Base-by-base conservation (phyloP, 2,329 filamentous ascomycete genomes). In the Clarireedia sp. region DNA sequence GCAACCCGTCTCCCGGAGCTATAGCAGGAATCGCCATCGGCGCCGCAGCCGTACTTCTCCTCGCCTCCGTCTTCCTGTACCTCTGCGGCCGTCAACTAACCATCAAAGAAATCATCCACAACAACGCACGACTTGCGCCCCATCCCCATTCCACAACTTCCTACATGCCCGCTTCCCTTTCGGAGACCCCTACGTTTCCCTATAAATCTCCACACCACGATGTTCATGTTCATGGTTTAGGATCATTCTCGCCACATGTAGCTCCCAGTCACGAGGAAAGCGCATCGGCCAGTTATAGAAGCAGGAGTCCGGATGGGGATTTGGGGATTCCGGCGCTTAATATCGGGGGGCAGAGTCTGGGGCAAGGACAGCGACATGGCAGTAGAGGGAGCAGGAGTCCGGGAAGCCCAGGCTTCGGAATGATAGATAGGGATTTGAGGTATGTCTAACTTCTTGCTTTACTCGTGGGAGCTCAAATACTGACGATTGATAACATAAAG, bases 1-100 rank as follows among this genome's bases (percentile, higher is more conserved):
- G 29, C 5, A 48, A 33, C 16, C 51, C 48, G n/a, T 62, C 61
- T 16, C 45, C 37, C 16, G 64, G 63, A 2, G 62, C 60, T 9
- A 65, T 66, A n/a, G 60, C 56, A 19, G 64, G 64, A 1, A 62
- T 66, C 33, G 57, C 49, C 2, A 60, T 66, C 21, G 64, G 62
- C 12, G 63, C 56, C 19, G 48, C 57, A 16, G 59, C 59, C 2
- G 57, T 65, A 17, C 8, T 61, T 5, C 5, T 65, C 5, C 44
- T 66, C 6, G 60, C 45, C 9, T 56, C 52, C 16, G 57, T 51
- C 0, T 26, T 64, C 4, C 26, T 66, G 12, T 66, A 66, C 37
- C 48, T 63, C 24, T 66, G 64, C 26, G 61, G 61, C 4, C 61
- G 64, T 1, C 64, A 66, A 57, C 55, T 54, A 5, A 65, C 57